Evolutionary conservation across 352 stramenopile genomes (phyloP), one percentile per base, ranked within the genome.

Genomic region (Globisporangium okanoganense): DNA sequence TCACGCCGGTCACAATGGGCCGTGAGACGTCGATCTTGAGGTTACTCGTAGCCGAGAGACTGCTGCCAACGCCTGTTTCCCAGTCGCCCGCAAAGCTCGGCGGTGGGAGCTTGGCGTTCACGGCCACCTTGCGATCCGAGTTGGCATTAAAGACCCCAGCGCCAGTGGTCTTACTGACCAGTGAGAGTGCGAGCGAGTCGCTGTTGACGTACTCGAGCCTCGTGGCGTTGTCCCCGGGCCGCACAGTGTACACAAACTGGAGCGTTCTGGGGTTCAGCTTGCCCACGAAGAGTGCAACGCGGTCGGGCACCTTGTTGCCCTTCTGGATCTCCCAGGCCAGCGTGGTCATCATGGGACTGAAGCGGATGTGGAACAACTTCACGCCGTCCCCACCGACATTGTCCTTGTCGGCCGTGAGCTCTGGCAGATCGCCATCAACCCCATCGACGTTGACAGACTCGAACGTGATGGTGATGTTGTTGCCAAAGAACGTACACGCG

Each of bases 381-480:
- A 49, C 47, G 5, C 75, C 76, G 36, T 86, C 74, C 5, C 82
- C 84, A 2, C 64, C 56, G 6, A 24, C 31, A 38, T 94, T 94
- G 25, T 60, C 64, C 14, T 49, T 40, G 47, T 91, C 82, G 2
- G 69, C 76, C 6, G 72, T 84, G 64, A 94, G 69, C 36, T 78
- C 72, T 0, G 82, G 75, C 12, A 94, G 58, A 67, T 94, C 72
- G 64, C 83, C 83, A 52, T 93, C 83, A 6, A 51, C 55, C 27
- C 79, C 78, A 31, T 70, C 69, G 24, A 87, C 75, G 61, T 93
- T 93, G 57, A 91, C 75, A 4, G 78, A 87, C 51, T 91, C 81
- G 62, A 89, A 93, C 1, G 80, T 88, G 22, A 93, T 57, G 0
- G 78, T 89, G 58, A 91, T 90, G 60, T 89, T 90, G 62, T 90